These are phyloP conservation scores for Phytophthora kernoviae DNA, from an alignment of 352 stramenopile species.

Conservation along the genomic window DNA sequence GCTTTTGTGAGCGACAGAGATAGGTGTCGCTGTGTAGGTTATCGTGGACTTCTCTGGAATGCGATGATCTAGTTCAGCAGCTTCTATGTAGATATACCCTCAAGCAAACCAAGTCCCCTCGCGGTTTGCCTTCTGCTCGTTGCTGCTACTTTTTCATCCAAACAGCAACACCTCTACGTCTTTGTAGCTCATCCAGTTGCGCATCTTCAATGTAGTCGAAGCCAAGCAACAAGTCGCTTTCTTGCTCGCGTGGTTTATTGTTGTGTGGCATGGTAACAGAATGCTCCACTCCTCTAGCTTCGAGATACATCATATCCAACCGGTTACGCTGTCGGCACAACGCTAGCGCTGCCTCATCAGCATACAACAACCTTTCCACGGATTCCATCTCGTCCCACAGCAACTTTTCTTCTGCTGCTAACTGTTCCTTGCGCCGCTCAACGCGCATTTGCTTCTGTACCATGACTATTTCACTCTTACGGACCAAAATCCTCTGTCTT, in stretches of 20 bases:
- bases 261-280: not conserved
- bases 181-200: not conserved
- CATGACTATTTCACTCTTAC: constrained; percentile 42
- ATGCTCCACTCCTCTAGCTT: constrained; percentile 33
- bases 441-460: constrained; percentile 59
- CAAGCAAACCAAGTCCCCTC: constrained; percentile 32
- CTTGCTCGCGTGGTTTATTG: not conserved
- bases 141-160: not conserved
- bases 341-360: constrained; percentile 45
- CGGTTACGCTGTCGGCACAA: constrained; percentile 53
- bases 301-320: constrained; percentile 48
- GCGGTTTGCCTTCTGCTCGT: not conserved
- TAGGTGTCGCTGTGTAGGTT: too few relatives aligned
- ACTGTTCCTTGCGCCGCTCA: constrained; percentile 51
- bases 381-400: constrained; percentile 57
- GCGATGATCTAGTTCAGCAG: constrained; percentile 10
- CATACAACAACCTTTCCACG: constrained; percentile 40
- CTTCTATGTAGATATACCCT: constrained; percentile 45
- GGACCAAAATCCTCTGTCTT: constrained; percentile 42
- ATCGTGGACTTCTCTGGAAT: too few relatives aligned
- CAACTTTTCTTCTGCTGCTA: constrained; percentile 46
- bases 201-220: constrained; percentile 47
- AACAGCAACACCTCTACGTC: not conserved
- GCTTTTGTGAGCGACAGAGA: too few relatives aligned
- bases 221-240: constrained; percentile 25